Evolutionary conservation across 73 alveolate genomes (phyloP).

Genomic region (Paramecium sexaurelia): DNA sequence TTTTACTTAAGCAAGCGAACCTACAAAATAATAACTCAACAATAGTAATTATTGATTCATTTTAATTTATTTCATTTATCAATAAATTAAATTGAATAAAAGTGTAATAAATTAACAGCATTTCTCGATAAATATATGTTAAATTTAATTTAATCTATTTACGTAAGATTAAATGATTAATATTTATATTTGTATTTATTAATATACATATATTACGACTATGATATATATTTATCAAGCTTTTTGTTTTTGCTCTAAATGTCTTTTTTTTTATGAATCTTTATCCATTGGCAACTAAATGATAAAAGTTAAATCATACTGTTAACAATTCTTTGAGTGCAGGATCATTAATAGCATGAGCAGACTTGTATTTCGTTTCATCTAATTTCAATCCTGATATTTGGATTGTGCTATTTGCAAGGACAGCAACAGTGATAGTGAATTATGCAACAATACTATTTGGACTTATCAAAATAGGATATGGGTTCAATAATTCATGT

Average conservation of each 20-base stretch:
- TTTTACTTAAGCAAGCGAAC: constrained; percentile 27
- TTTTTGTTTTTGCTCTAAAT: background rate
- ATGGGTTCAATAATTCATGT: constrained; percentile 86
- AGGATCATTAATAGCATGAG: constrained; percentile 49
- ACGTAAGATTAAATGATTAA: background rate
- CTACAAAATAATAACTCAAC: background rate
- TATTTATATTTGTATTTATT: background rate
- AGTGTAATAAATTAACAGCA: background rate
- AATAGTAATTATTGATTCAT: background rate
- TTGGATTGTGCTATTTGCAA: constrained; percentile 79
- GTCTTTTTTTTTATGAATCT: constrained; percentile 44
- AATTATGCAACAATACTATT: constrained; percentile 90
- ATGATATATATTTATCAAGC: constrained; percentile 28
- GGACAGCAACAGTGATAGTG: constrained; percentile 87
- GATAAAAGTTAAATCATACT: background rate
- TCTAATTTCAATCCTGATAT: constrained; percentile 71
- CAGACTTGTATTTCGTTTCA: constrained; percentile 47
- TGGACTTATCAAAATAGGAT: constrained; percentile 88
- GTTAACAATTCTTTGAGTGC: background rate
- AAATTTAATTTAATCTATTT: too few species aligned
- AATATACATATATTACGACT: constrained; percentile 5
- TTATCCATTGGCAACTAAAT: background rate
- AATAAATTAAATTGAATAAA: background rate
- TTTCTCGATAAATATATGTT: background rate
- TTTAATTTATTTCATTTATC: background rate